These are phyloP conservation scores for Pestalotiopsis sp. DNA, from an alignment of 2,329 filamentous ascomycete genomes.

Conservation along the genomic window DNA sequence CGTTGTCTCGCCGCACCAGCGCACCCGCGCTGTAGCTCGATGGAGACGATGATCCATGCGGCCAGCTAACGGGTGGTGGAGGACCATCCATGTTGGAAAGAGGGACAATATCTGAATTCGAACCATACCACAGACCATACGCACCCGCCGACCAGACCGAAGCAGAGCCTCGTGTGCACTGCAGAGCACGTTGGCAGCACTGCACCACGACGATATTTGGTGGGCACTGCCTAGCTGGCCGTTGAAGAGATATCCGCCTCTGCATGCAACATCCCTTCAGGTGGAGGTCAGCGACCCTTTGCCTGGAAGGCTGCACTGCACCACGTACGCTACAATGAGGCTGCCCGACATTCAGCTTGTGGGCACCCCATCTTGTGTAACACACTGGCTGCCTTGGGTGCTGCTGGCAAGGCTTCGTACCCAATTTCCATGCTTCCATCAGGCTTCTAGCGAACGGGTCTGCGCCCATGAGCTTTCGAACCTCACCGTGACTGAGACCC, in stretches of 20 bases:
- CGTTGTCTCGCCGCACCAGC: background rate
- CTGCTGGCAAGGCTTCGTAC: background rate
- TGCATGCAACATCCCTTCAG: background rate
- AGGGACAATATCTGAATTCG: too few relatives aligned
- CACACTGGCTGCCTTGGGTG: background rate
- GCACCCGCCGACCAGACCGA: too few relatives aligned
- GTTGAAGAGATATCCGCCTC: background rate
- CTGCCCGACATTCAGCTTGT: constrained; percentile 1
- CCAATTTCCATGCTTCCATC: constrained; percentile 6
- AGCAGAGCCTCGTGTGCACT: background rate
- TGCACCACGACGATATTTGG: background rate
- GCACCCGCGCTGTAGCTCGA: constrained; percentile 13
- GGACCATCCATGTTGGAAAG: background rate
- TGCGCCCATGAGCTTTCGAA: background rate
- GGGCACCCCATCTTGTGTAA: constrained; percentile 1
- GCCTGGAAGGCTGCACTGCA: background rate
- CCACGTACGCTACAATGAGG: background rate
- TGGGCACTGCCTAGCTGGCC: background rate
- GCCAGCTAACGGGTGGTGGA: background rate
- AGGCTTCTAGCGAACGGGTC: constrained; percentile 10
- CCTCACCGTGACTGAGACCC: background rate
- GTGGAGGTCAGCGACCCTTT: background rate
- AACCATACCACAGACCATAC: too few relatives aligned
- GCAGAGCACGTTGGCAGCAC: background rate
- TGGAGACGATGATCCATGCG: constrained; percentile 8